A percentile compares a stretch with the other conserved stretches of the same genome.
Evolutionary conservation across 2,329 filamentous ascomycete species (phyloP).

Genomic region (Hymenotorrendiella dingleyae): DNA sequence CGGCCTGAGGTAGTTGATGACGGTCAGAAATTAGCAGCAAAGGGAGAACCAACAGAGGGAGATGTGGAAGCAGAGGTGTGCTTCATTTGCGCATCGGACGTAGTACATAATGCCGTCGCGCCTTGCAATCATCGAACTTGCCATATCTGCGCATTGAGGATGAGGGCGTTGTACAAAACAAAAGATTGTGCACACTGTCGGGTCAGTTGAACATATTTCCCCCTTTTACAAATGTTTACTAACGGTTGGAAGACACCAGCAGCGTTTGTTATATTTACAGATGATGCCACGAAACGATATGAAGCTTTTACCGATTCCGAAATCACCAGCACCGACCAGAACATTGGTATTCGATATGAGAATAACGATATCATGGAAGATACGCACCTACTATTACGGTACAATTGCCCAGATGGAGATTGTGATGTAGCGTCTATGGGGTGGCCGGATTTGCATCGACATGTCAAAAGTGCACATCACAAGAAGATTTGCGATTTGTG

Average conservation of each 20-base stretch:
- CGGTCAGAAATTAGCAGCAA: constrained; percentile 1
- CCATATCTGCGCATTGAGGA: constrained; percentile 86
- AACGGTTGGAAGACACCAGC: constrained; percentile 50
- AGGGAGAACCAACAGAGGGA: constrained; percentile 25
- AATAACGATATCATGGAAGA: constrained; percentile 87
- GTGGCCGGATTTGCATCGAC: constrained; percentile 71
- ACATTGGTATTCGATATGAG: constrained; percentile 87
- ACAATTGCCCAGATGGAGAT: constrained; percentile 83
- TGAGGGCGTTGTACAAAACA: constrained; percentile 92
- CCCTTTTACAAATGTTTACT: constrained; percentile 2
- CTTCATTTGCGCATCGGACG: constrained; percentile 93
- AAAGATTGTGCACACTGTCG: constrained; percentile 96
- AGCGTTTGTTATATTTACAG: constrained; percentile 85
- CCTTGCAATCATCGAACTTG: constrained; percentile 96
- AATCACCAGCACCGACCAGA: constrained; percentile 72
- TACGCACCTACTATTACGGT: constrained; percentile 78
- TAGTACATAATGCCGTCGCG: constrained; percentile 80
- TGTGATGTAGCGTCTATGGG: constrained; percentile 83
- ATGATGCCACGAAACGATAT: constrained; percentile 73
- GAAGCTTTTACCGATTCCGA: constrained; percentile 73
- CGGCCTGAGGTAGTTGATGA: constrained; percentile 1
- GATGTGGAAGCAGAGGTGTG: constrained; percentile 74
- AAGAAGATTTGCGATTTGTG: constrained; percentile 92
- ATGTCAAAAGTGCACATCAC: constrained; percentile 76
- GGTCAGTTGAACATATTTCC: constrained; percentile 49